phyloP scores from a whole-genome alignment of 345 rosid species.

The Gossypium bickii region DNA sequence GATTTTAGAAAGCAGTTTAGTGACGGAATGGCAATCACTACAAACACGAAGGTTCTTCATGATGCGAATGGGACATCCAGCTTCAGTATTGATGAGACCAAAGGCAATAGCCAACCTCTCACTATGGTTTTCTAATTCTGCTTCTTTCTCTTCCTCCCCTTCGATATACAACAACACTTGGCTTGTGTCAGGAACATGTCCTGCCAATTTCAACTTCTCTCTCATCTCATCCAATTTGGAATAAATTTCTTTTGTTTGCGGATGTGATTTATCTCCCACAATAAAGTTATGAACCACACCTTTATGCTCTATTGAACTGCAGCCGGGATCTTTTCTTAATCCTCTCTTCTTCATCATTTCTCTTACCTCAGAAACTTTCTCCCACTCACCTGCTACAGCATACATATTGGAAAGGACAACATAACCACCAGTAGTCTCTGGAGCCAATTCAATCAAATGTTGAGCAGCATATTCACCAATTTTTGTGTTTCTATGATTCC shows the following conservation, averaged over 20 bases:
- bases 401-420: slow-evolving; percentile 61
- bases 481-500: slow-evolving; percentile 38
- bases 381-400: slow-evolving; percentile 56
- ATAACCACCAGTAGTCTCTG: not conserved
- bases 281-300: slow-evolving; percentile 39
- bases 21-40: slow-evolving; percentile 48
- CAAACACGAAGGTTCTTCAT: slow-evolving; percentile 52
- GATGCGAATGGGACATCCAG: slow-evolving; percentile 36
- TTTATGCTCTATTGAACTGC: slow-evolving; percentile 42
- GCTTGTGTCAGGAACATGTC: slow-evolving; percentile 43
- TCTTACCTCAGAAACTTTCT: slow-evolving; percentile 45
- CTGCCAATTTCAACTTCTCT: slow-evolving; percentile 38
- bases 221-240: slow-evolving; percentile 42
- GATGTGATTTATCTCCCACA: slow-evolving; percentile 46
- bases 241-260: slow-evolving; percentile 31
- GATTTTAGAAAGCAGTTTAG: slow-evolving; percentile 41
- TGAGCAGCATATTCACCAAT: slow-evolving; percentile 58
- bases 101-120: slow-evolving; percentile 60
- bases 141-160: slow-evolving; percentile 33
- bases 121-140: slow-evolving; percentile 35
- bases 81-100: slow-evolving; percentile 34
- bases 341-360: slow-evolving; percentile 48
- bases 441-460: not conserved
- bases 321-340: slow-evolving; percentile 42
- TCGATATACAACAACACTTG: slow-evolving; percentile 44